These are phyloP conservation scores for Teratosphaeria epicoccoides DNA, from an alignment of 2,329 filamentous ascomycete genomes.

Conservation along the genomic window DNA sequence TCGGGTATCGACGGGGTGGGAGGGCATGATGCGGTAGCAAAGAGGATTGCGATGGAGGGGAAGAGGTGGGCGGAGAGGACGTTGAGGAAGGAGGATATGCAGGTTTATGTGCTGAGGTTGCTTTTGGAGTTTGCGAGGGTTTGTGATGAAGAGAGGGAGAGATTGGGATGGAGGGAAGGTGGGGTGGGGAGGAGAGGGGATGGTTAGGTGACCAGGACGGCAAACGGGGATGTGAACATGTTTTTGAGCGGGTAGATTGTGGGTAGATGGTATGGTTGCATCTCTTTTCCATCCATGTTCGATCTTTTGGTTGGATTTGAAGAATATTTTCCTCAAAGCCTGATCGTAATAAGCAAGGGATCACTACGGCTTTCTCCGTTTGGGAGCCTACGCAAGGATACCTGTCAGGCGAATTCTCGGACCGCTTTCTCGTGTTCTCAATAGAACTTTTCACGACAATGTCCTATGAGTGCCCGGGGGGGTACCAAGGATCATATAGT, in stretches of 20 bases:
- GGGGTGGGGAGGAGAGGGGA: not conserved
- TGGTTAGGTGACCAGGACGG: not conserved
- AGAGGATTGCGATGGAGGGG: slow-evolving; percentile 54
- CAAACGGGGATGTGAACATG: not conserved
- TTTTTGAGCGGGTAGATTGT: not conserved
- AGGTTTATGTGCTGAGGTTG: slow-evolving; percentile 56
- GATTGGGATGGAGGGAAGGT: slow-evolving; percentile 28
- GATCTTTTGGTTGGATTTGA: too few species aligned
- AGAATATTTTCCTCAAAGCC: too few species aligned
- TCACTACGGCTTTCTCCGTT: too few species aligned
- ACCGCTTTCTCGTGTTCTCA: too few species aligned
- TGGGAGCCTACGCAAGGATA: too few species aligned
- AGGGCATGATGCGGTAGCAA: slow-evolving; percentile 45
- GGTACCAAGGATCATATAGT: too few species aligned
- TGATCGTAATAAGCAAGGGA: too few species aligned
- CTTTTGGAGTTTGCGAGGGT: slow-evolving; percentile 35
- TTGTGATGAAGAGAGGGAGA: slow-evolving; percentile 32
- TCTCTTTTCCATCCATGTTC: too few species aligned
- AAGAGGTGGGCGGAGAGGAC: slow-evolving; percentile 60
- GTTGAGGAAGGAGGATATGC: slow-evolving; percentile 61
- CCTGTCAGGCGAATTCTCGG: too few species aligned
- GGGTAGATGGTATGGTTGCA: not conserved
- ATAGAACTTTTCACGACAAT: too few species aligned
- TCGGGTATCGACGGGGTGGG: slow-evolving; percentile 9
- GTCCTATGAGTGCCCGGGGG: too few species aligned